Conservation (phyloP, 345 rosid species). For the Pistacia vera region DNA sequence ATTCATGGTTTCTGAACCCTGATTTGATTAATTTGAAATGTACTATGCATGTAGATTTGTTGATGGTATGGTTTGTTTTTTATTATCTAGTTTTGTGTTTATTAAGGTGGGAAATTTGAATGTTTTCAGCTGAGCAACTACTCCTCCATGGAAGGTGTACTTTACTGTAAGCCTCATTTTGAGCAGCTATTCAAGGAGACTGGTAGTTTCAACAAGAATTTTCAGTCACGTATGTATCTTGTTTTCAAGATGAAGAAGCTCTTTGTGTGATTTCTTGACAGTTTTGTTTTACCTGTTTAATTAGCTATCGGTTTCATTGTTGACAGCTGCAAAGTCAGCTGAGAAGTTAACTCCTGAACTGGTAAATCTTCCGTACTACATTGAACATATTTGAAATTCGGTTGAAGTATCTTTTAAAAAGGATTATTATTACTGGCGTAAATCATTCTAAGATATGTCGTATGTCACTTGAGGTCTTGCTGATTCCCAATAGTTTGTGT, state of each 20-base stretch:
- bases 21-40: not conserved
- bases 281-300: constrained; percentile 22
- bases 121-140: constrained; percentile 80
- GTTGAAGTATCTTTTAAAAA: no score
- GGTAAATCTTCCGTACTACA: constrained; percentile 49
- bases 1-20: not conserved
- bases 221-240: constrained; percentile 77
- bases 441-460: constrained; percentile 1
- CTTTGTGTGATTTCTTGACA: constrained; percentile 2
- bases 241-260: constrained; percentile 3
- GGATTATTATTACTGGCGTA: not conserved
- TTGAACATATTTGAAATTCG: constrained; percentile 16
- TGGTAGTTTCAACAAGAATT: constrained; percentile 91
- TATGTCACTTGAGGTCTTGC: constrained; percentile 10
- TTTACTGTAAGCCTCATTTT: constrained; percentile 96
- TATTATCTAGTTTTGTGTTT: constrained; percentile 13
- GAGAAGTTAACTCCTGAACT: constrained; percentile 85
- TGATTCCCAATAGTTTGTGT: constrained; percentile 32
- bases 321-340: constrained; percentile 83
- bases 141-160: constrained; percentile 97
- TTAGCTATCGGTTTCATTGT: constrained; percentile 35
- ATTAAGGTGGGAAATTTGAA: constrained; percentile 17
- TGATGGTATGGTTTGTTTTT: not conserved
- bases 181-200: constrained; percentile 98
- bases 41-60: not conserved